Base-by-base conservation (phyloP, 108 stramenopile genomes). In the Nitzschia sp. region DNA sequence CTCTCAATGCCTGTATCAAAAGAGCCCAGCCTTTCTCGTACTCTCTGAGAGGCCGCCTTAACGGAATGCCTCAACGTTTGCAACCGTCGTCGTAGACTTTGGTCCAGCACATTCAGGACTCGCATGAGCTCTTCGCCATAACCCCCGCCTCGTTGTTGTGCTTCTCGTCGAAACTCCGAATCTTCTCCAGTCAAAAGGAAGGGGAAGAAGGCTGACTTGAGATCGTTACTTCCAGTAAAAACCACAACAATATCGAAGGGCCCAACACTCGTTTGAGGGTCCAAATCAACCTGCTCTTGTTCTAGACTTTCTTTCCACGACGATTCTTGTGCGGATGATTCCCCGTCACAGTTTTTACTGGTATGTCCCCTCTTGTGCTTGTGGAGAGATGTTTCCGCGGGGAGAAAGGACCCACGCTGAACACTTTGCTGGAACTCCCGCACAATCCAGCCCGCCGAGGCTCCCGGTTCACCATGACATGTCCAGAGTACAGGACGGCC, bases 241-340 rank as follows among this genome's bases (percentile, higher is more conserved):
- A 87, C 79, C 7, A 87, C 76, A 0, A 73, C 83, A 58, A 84
- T 75, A 63, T 87, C 83, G 52, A 81, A 87, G 24, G 64, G 58
- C 0, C 65, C 76, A 3, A 67, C 53, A 24, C 20, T 40, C 11
- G 14, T n/a, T 37, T 67, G 42, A 9, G 72, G 73, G 26, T 78
- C 76, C 41, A 73, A 53, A 44, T 63, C 51, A 41, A 63, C 10
- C 12, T 52, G 6, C 11, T 71, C 53, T 21, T 70, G 21, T 25
- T 37, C 20, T 1, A 70, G 25, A 9, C 58, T 57, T 21, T 60
- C 26, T 51, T 38, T n/a, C 69, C 69, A 60, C 5, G 29, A 34
- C 29, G 29, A 34, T 56, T 26, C 21, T 50, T 57, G 57, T 24
- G 15, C 7, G 11, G 57, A 51, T 3, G 25, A 17, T 48, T 48